Conservation (phyloP, 371 early-diverging fungal species). For the Mortierella sp. region DNA sequence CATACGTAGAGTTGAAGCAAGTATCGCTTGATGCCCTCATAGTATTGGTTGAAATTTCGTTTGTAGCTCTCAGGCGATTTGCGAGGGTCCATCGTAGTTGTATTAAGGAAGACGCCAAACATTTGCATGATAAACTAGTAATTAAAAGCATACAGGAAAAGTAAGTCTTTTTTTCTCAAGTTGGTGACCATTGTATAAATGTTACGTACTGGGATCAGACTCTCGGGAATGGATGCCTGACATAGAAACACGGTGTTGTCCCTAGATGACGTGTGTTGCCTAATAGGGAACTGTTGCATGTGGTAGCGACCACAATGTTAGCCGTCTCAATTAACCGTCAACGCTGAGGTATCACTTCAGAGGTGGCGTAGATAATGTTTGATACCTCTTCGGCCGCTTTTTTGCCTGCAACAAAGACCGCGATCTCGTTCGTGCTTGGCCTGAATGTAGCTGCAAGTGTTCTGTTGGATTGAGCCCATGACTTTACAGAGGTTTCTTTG, state of each 20-base stretch:
- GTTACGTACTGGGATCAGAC: slow-evolving; percentile 39
- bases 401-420: slow-evolving; percentile 52
- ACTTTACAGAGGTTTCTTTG: slow-evolving; percentile 24
- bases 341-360: neutral
- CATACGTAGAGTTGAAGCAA: slow-evolving; percentile 34
- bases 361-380: neutral
- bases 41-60: slow-evolving; percentile 26
- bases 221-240: slow-evolving; percentile 41
- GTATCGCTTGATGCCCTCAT: slow-evolving; percentile 28
- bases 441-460: slow-evolving; percentile 41
- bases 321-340: too few species aligned
- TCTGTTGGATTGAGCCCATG: slow-evolving; percentile 40
- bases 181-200: neutral
- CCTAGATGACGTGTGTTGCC: slow-evolving; percentile 24
- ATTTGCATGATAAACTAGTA: slow-evolving; percentile 37
- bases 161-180: too few species aligned
- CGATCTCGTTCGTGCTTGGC: slow-evolving; percentile 53
- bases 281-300: slow-evolving; percentile 22
- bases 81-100: slow-evolving; percentile 30
- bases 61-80: slow-evolving; percentile 16
- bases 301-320: neutral
- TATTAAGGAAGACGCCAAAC: slow-evolving; percentile 32
- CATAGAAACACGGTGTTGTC: slow-evolving; percentile 47
- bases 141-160: too few species aligned
- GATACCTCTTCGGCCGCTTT: slow-evolving; percentile 51